A percentile compares a stretch with the other conserved stretches of the same genome.
Evolutionary conservation across 148 eudicot species (phyloP).

Genomic region (Rhododendron simsii): DNA sequence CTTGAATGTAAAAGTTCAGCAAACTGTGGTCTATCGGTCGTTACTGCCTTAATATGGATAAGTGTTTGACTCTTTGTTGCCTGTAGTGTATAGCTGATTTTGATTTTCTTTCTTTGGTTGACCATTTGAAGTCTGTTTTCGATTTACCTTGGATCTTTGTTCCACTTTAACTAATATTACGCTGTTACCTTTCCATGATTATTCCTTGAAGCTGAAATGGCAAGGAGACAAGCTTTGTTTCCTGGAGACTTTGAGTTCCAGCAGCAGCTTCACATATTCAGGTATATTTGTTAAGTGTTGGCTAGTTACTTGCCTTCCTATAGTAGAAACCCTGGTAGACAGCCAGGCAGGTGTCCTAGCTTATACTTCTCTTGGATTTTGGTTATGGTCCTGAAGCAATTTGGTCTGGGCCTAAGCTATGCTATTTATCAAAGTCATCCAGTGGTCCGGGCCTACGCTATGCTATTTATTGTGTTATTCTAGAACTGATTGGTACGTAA

Average conservation of each 20-base stretch:
- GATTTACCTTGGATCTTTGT: background rate
- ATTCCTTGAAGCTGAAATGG: constrained; percentile 81
- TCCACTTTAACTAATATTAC: background rate
- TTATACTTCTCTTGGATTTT: too few relatives aligned
- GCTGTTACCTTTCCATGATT: background rate
- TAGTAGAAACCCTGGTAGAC: too few relatives aligned
- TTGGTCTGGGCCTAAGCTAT: too few relatives aligned
- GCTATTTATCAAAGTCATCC: too few relatives aligned
- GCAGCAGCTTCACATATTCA: constrained; percentile 85
- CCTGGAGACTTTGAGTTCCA: constrained; percentile 92
- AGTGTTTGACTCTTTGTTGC: background rate
- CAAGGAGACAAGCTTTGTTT: constrained; percentile 88
- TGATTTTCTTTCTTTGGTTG: background rate
- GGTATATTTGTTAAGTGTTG: constrained; percentile 23
- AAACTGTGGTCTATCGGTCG: background rate
- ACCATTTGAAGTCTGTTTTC: background rate
- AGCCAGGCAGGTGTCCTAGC: too few relatives aligned
- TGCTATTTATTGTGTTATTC: too few relatives aligned
- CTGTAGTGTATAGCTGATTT: background rate
- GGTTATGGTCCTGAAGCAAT: too few relatives aligned
- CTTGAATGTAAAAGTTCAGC: background rate
- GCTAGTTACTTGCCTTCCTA: too few relatives aligned
- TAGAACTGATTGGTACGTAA: too few relatives aligned
- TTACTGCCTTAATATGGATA: background rate
- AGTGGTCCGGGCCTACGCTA: too few relatives aligned